phyloP scores from a whole-genome alignment of 192 early-diverging fungal species.

The Cladochytrium replicatum region DNA sequence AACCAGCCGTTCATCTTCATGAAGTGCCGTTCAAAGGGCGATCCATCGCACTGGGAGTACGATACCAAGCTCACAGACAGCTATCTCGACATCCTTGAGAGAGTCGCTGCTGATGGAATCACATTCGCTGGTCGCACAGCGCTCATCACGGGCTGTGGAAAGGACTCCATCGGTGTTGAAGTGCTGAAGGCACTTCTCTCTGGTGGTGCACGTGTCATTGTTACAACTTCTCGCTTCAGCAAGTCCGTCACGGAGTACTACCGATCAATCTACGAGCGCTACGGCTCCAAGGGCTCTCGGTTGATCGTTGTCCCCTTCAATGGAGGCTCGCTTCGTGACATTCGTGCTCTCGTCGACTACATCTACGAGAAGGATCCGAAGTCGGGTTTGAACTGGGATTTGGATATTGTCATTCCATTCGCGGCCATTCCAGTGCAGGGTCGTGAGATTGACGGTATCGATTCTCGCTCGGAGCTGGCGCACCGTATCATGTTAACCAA shows the following conservation, averaged over 20 bases:
- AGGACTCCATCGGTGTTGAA: conserved; percentile 79
- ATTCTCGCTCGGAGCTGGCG: conserved; percentile 80
- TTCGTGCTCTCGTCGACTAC: conserved; percentile 68
- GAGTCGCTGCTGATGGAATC: conserved; percentile 72
- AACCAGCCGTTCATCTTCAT: conserved; percentile 36
- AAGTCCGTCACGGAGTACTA: conserved; percentile 70
- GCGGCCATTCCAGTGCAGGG: conserved; percentile 88
- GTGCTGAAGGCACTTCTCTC: conserved; percentile 71
- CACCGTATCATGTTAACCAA: conserved; percentile 94
- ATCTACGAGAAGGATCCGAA: conserved; percentile 71
- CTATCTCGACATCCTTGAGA: conserved; percentile 72
- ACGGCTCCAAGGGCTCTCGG: conserved; percentile 77
- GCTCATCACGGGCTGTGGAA: conserved; percentile 83
- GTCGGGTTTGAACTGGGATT: conserved; percentile 78
- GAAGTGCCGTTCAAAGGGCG: conserved; percentile 35
- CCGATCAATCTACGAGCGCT: conserved; percentile 74
- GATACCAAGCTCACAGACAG: conserved; percentile 62
- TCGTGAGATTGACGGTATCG: conserved; percentile 73
- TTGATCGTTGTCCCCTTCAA: conserved; percentile 93
- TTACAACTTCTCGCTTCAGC: conserved; percentile 87
- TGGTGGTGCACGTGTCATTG: conserved; percentile 81
- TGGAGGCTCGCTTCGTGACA: conserved; percentile 79
- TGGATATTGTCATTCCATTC: conserved; percentile 91
- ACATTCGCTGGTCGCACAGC: conserved; percentile 79
- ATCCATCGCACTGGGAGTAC: conserved; percentile 76